Conservation (phyloP, 1,284 basidiomycete species). For the Xanthoconium separans region DNA sequence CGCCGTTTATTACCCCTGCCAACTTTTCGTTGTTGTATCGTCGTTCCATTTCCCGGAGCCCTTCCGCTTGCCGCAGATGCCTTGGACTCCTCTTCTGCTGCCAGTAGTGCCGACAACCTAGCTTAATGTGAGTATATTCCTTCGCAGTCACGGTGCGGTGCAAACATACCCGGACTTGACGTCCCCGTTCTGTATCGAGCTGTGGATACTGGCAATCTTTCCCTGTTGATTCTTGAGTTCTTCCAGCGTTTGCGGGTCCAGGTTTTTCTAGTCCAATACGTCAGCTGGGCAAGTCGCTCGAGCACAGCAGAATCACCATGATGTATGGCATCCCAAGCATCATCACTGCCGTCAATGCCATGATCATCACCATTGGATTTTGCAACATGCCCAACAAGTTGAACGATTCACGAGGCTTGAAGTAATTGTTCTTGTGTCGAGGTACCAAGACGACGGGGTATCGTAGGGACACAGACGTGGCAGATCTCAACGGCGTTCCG, state of each 20-base stretch:
- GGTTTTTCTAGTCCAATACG: constrained; percentile 56
- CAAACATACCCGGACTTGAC: constrained; percentile 51
- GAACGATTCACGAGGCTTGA: constrained; percentile 68
- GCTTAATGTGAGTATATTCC: constrained; percentile 11
- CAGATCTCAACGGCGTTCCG: constrained; percentile 67
- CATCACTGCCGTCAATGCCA: constrained; percentile 69
- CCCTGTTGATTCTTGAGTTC: constrained; percentile 71
- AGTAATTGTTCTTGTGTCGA: constrained; percentile 59
- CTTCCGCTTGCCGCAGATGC: constrained; percentile 14
- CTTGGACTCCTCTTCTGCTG: constrained; percentile 33
- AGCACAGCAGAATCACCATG: constrained; percentile 49
- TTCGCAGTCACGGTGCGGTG: background rate
- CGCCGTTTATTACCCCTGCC: constrained; percentile 31
- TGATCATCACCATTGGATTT: constrained; percentile 87
- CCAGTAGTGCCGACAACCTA: constrained; percentile 42
- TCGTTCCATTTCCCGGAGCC: constrained; percentile 18
- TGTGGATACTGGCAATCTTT: constrained; percentile 58
- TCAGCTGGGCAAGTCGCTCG: constrained; percentile 8
- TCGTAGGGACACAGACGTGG: constrained; percentile 54
- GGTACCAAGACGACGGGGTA: constrained; percentile 65
- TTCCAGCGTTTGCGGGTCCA: constrained; percentile 74
- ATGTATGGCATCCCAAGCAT: constrained; percentile 80
- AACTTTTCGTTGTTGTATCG: constrained; percentile 30
- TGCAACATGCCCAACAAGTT: constrained; percentile 78
- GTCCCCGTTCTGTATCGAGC: constrained; percentile 57